Base-by-base conservation (phyloP, 208 protist species). In the Trypanosoma scelopori region DNA sequence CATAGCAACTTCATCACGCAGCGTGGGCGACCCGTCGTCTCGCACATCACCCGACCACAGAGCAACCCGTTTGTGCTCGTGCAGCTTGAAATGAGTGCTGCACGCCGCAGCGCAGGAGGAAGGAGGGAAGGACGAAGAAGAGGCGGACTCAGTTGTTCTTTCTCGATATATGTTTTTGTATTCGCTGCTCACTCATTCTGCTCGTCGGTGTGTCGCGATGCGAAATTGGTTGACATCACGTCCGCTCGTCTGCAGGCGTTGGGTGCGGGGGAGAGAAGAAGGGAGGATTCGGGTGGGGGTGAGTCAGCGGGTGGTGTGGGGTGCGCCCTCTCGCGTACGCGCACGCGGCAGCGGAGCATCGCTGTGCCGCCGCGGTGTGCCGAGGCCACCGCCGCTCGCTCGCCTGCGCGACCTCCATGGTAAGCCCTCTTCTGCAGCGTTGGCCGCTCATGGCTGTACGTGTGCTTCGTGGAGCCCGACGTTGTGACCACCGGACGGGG, bases 361-460 rank as follows among this genome's bases (percentile, higher is more conserved):
- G 49, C 42, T 45, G 25, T n/a, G 9, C 46, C 47, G 30, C 65
- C 15, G n/a, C 22, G 32, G 20, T 42, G 37, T 51, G 63, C 37
- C 60, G 32, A 50, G 13, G 56, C 60, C 16, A 65, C 49, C 50
- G 9, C 32, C 18, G 39, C 59, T 51, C 73, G 63, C 46, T 59
- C 67, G 67, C 66, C 74, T 60, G 64, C 61, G 71, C 67, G 42
- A 39, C 63, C 53, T 63, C 51, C 50, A 9, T 55, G 16, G 51
- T 78, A 74, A 78, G 72, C 72, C 72, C 72, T 78, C 72, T 78
- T 78, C 72, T 78, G 32, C 32, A 37, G 72, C 66, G 45, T 45
- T 51, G 55, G 43, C 72, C 72, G 72, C 72, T 64, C 72, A 78
- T 78, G 57, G 53, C 72, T 78, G 43, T 65, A 74, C 72, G 65